Evolutionary conservation across 1,139 yeast species (phyloP).

Genomic region (Suhomyces coccinellae): DNA sequence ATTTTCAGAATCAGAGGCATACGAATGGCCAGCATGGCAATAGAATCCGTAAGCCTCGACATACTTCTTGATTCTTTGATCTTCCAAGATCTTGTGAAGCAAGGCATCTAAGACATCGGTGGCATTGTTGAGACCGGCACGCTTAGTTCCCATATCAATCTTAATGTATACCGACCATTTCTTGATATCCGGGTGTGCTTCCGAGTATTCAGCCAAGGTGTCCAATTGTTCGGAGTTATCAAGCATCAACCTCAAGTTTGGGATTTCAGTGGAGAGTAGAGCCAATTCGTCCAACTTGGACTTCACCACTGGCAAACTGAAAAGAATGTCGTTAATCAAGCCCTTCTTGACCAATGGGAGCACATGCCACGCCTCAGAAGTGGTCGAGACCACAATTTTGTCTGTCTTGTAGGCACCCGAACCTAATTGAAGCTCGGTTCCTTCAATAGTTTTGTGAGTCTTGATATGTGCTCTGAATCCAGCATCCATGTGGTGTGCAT

Average conservation of each 20-base stretch:
- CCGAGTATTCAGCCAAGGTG: constrained; percentile 39
- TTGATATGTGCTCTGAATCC: constrained; percentile 70
- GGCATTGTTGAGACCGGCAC: constrained; percentile 58
- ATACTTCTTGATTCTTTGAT: constrained; percentile 21
- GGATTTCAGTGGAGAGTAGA: constrained; percentile 41
- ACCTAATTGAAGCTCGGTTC: constrained; percentile 31
- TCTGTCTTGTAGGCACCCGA: constrained; percentile 30
- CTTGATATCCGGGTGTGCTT: constrained; percentile 19
- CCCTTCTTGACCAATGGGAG: constrained; percentile 45
- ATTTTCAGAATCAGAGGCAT: constrained; percentile 46
- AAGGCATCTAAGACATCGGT: constrained; percentile 30
- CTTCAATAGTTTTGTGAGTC: constrained; percentile 62
- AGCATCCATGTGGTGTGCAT: constrained; percentile 30
- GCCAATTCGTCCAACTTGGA: constrained; percentile 53
- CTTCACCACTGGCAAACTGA: constrained; percentile 67
- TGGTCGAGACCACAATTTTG: constrained; percentile 67
- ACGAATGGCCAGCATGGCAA: constrained; percentile 81
- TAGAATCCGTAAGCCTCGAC: constrained; percentile 66
- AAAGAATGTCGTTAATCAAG: constrained; percentile 58
- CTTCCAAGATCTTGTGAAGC: constrained; percentile 27
- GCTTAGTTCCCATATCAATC: constrained; percentile 58
- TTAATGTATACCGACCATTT: constrained; percentile 61
- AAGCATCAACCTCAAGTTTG: constrained; percentile 55
- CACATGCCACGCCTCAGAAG: constrained; percentile 63
- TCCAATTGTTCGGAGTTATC: constrained; percentile 61